Evolutionary conservation across 768 basidiomycete species (phyloP).

Genomic region (Termitomyces sp.): DNA sequence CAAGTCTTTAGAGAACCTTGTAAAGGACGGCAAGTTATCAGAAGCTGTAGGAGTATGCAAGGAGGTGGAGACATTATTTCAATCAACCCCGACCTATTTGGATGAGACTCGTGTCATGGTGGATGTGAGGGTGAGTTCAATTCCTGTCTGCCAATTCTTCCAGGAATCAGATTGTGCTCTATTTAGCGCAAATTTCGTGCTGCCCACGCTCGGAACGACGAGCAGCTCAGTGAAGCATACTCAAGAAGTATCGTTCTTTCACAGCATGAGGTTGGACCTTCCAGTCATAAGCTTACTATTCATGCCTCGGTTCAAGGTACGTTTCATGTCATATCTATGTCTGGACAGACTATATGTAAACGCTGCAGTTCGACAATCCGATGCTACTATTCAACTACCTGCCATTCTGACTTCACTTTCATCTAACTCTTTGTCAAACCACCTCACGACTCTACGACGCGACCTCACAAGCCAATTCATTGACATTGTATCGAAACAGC

Average conservation of each 20-base stretch:
- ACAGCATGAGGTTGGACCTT: slow-evolving; percentile 32
- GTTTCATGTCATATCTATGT: slow-evolving; percentile 4
- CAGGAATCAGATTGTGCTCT: background rate
- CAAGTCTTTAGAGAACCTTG: slow-evolving; percentile 40
- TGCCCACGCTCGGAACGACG: slow-evolving; percentile 59
- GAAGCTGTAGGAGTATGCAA: slow-evolving; percentile 53
- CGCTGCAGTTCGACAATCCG: slow-evolving; percentile 56
- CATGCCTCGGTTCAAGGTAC: slow-evolving; percentile 48
- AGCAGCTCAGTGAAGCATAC: slow-evolving; percentile 71
- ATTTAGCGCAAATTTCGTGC: slow-evolving; percentile 55
- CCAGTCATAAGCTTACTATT: slow-evolving; percentile 48
- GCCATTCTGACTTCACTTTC: slow-evolving; percentile 62
- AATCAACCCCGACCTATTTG: slow-evolving; percentile 49
- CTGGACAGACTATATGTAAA: background rate
- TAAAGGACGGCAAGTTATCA: slow-evolving; percentile 58
- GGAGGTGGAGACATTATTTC: slow-evolving; percentile 43
- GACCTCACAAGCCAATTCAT: slow-evolving; percentile 62
- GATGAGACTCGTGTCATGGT: slow-evolving; percentile 47
- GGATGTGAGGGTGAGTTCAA: slow-evolving; percentile 57
- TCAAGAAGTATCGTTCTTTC: slow-evolving; percentile 54
- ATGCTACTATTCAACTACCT: slow-evolving; percentile 47
- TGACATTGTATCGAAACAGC: slow-evolving; percentile 55
- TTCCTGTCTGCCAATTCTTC: background rate
- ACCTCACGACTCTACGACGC: slow-evolving; percentile 62
- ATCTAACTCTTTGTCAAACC: slow-evolving; percentile 48